Conservation (phyloP, 2,329 filamentous ascomycete genomes). For the Magnaporthiopsis rhizophila region DNA sequence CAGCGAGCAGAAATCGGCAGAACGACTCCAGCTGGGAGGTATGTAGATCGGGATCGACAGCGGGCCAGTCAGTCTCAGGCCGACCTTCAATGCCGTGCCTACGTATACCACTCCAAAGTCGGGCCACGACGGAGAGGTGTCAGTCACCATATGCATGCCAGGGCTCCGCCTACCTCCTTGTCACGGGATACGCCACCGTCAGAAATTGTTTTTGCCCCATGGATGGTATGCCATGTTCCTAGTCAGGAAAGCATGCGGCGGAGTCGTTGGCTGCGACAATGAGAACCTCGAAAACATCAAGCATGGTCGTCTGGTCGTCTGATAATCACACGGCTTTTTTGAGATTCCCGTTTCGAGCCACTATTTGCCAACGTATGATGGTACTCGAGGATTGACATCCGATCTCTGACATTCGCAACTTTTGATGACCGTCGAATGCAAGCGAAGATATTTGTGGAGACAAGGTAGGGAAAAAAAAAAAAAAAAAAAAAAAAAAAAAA, state of each 20-base stretch:
- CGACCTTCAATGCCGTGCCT: neutral
- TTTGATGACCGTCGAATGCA: constrained; percentile 3
- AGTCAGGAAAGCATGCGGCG: neutral
- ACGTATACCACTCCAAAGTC: too few relatives aligned
- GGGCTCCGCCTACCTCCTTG: neutral
- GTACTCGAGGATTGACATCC: constrained; percentile 8
- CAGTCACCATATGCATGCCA: neutral
- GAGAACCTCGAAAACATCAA: neutral
- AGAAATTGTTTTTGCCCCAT: neutral
- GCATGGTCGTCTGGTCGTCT: neutral
- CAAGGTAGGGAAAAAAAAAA: neutral
- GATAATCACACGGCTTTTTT: neutral
- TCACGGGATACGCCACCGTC: neutral
- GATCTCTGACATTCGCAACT: constrained; percentile 8
- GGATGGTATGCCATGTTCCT: neutral
- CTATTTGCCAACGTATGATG: neutral
- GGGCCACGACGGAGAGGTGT: too few relatives aligned
- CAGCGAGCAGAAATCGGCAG: too few relatives aligned
- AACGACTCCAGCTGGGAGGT: too few relatives aligned
- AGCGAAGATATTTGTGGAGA: neutral
- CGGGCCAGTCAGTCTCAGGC: neutral
- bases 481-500: neutral
- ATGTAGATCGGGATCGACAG: too few relatives aligned
- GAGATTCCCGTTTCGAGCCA: constrained; percentile 7
- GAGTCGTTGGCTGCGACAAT: neutral